phyloP scores from a whole-genome alignment of 2,329 filamentous ascomycete genomes.

The Fusarium clavum region DNA sequence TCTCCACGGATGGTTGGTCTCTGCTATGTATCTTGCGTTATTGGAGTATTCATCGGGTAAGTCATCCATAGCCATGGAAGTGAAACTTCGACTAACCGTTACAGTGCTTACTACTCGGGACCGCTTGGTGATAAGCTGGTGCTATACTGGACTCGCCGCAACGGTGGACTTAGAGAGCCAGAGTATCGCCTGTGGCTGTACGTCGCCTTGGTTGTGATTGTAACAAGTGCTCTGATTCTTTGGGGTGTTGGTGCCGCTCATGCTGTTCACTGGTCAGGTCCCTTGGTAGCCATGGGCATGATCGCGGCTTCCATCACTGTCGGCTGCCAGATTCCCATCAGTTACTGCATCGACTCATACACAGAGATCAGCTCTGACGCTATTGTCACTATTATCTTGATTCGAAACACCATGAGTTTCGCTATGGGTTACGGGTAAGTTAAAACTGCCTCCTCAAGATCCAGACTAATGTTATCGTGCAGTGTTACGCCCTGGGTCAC shows the following conservation, averaged over 20 bases:
- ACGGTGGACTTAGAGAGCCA: background rate
- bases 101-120: background rate
- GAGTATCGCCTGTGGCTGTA: background rate
- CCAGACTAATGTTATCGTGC: background rate
- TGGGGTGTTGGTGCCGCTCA: background rate
- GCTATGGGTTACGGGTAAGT: background rate
- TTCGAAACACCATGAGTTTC: background rate
- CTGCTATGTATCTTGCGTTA: background rate
- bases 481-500: background rate
- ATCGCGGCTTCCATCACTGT: background rate
- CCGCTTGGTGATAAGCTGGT: background rate
- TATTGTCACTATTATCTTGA: background rate
- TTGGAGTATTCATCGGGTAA: background rate
- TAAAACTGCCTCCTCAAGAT: fast-evolving
- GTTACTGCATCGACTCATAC: background rate
- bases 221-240: background rate
- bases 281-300: background rate
- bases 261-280: background rate
- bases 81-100: background rate
- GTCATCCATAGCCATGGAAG: background rate
- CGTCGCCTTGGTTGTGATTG: background rate
- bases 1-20: background rate
- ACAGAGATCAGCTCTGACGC: background rate
- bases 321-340: background rate
- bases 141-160: background rate